Percentiles rank a stretch among this genome's conserved stretches.
phyloP scores from a whole-genome alignment of 495 filamentous ascomycete species.

The Aspergillus carlsbadensis region DNA sequence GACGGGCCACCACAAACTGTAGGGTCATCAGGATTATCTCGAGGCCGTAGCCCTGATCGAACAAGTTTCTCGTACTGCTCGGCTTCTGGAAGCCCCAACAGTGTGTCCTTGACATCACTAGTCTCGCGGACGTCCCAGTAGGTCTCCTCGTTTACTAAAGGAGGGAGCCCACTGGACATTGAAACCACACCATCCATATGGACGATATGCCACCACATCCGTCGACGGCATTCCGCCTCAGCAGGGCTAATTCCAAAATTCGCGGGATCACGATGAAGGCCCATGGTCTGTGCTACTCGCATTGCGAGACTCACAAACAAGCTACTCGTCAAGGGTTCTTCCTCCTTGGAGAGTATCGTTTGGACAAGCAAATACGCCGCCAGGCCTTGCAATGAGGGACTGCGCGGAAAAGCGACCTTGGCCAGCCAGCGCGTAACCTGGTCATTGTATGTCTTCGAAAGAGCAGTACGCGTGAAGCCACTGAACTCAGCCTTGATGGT shows the following conservation, averaged over 20 bases:
- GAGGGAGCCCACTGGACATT: conserved; percentile 48
- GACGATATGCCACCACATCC: conserved; percentile 74
- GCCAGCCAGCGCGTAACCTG: conserved; percentile 44
- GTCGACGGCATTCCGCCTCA: conserved; percentile 66
- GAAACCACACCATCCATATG: conserved; percentile 58
- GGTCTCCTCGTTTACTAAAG: conserved; percentile 43
- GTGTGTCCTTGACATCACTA: conserved; percentile 46
- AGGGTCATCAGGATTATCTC: conserved; percentile 46
- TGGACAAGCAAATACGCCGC: conserved; percentile 47
- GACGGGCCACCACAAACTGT: conserved; percentile 44
- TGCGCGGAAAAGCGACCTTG: conserved; percentile 47
- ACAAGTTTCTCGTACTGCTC: conserved; percentile 39
- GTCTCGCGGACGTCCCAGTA: conserved; percentile 49
- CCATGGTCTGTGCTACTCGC: conserved; percentile 71
- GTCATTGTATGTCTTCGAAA: conserved; percentile 42
- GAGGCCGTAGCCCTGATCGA: conserved; percentile 29
- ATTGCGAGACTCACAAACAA: conserved; percentile 55
- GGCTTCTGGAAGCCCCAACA: conserved; percentile 39
- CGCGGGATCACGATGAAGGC: conserved; percentile 68
- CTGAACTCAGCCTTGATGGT: conserved; percentile 47
- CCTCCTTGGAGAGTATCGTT: conserved; percentile 47
- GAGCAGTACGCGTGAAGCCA: conserved; percentile 29
- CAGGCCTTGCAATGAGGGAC: conserved; percentile 43
- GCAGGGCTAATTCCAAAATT: conserved; percentile 62
- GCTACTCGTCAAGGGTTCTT: conserved; percentile 49